phyloP scores from a whole-genome alignment of 345 rosid genomes.

The Syzygium aromaticum region DNA sequence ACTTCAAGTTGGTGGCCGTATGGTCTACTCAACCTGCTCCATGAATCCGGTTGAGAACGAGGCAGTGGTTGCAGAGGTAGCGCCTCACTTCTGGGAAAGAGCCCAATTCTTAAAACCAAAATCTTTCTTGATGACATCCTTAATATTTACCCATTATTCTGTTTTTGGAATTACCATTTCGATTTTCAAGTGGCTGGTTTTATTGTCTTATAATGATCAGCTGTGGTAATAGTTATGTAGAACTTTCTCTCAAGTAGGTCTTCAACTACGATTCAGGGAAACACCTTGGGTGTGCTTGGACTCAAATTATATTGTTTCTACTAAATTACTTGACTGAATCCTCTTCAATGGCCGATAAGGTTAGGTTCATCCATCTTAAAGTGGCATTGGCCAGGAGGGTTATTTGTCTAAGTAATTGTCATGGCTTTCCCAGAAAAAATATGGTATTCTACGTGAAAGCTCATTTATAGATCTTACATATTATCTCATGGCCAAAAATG shows the following conservation, averaged over 20 bases:
- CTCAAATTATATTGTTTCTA: neutral
- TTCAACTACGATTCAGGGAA: neutral
- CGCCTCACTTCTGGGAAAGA: neutral
- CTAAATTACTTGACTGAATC: neutral
- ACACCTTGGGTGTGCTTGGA: neutral
- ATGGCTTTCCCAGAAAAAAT: neutral
- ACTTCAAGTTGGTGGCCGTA: conserved; percentile 90
- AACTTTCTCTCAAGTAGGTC: neutral
- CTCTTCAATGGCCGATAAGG: neutral
- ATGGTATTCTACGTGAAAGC: neutral
- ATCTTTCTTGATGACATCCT: neutral
- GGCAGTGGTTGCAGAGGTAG: conserved; percentile 93
- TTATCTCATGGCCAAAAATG: neutral
- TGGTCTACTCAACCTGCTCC: conserved; percentile 96
- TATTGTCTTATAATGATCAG: neutral
- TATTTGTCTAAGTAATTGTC: neutral
- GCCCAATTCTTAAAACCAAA: neutral
- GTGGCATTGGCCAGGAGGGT: neutral
- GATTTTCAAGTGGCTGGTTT: neutral
- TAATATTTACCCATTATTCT: neutral
- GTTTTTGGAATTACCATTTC: neutral
- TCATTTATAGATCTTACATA: neutral
- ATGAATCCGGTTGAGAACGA: conserved; percentile 97
- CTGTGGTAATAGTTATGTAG: neutral
- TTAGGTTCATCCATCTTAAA: neutral